Evolutionary conservation across 768 basidiomycete species (phyloP).

Genomic region (Candolleomyces aberdarensis): DNA sequence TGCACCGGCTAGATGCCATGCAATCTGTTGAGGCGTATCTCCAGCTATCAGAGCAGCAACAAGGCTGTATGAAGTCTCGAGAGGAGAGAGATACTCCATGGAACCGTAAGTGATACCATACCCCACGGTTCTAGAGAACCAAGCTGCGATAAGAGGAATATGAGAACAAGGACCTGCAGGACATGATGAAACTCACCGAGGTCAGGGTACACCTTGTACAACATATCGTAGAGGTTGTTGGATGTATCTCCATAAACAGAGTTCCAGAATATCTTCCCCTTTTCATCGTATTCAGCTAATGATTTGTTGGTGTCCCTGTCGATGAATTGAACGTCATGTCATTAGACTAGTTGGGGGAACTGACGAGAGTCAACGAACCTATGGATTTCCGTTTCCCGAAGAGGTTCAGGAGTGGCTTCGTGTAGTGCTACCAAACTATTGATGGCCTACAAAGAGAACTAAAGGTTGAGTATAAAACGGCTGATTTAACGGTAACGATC

Average conservation of each 20-base stretch:
- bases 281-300: constrained; percentile 38
- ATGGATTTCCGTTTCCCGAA: constrained; percentile 43
- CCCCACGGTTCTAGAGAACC: constrained; percentile 49
- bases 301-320: constrained; percentile 39
- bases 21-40: constrained; percentile 60
- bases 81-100: constrained; percentile 38
- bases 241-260: constrained; percentile 58
- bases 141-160: constrained; percentile 32
- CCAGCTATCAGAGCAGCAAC: constrained; percentile 60
- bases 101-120: constrained; percentile 58
- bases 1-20: constrained; percentile 64
- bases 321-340: neutral
- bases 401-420: constrained; percentile 48
- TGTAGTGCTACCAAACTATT: constrained; percentile 53
- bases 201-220: constrained; percentile 57
- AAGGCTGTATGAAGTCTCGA: constrained; percentile 59
- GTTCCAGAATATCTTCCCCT: constrained; percentile 43
- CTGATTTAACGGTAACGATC: too few species aligned
- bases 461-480: too few species aligned
- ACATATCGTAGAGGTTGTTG: constrained; percentile 40
- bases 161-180: too few species aligned
- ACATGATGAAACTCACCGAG: constrained; percentile 41
- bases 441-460: constrained; percentile 41
- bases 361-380: constrained; percentile 31
- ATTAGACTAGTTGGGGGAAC: neutral